Evolutionary conservation across 805 yeast species (phyloP).

Genomic region (Clavispora fructus): DNA sequence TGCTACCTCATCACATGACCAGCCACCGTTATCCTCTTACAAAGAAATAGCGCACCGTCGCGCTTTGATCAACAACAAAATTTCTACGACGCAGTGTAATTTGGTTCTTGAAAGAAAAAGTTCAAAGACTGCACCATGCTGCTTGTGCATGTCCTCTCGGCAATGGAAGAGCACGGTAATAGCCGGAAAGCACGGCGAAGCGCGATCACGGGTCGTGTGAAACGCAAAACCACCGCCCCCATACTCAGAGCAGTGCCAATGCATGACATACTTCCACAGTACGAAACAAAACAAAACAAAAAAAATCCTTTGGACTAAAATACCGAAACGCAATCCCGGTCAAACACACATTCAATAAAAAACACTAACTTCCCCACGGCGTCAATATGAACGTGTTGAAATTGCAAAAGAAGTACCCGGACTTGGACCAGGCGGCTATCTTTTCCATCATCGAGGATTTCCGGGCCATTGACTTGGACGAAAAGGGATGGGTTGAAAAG

Average conservation of each 20-base stretch:
- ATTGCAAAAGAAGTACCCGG: conserved; percentile 74
- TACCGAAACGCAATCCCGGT: neutral
- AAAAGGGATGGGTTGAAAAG: conserved; percentile 91
- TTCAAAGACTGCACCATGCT: too few relatives aligned
- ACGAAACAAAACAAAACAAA: neutral
- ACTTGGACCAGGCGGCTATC: conserved; percentile 78
- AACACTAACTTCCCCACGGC: neutral
- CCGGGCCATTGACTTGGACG: conserved; percentile 79
- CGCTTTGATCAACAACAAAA: too few relatives aligned
- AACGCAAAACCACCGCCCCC: conserved; percentile 10
- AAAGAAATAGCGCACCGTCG: too few relatives aligned
- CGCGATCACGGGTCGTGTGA: conserved; percentile 5
- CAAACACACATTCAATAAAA: neutral
- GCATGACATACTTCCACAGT: neutral
- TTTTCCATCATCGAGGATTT: conserved; percentile 83
- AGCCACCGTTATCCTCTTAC: too few relatives aligned
- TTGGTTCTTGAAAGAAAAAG: too few relatives aligned
- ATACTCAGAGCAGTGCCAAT: neutral
- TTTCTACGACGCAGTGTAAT: too few relatives aligned
- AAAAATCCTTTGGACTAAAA: neutral
- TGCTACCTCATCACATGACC: too few relatives aligned
- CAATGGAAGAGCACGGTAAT: too few relatives aligned
- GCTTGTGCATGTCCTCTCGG: too few relatives aligned
- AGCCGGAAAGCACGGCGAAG: neutral
- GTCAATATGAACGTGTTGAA: conserved; percentile 37